A percentile compares a stretch with the other conserved stretches of the same genome.
phyloP scores from a whole-genome alignment of 345 rosid species.

The Hirschfeldia incana region DNA sequence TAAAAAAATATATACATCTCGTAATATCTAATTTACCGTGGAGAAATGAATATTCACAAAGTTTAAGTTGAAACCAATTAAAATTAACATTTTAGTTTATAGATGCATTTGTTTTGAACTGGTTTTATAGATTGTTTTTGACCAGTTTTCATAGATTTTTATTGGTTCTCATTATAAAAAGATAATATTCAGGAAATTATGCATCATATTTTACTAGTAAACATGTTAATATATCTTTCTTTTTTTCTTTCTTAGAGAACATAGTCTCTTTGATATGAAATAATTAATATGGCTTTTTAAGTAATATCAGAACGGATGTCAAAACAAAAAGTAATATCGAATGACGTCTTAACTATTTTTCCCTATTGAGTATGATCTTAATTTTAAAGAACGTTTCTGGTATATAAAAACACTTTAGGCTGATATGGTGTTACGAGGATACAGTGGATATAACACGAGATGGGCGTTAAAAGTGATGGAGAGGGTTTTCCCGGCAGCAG shows the following conservation, averaged over 20 bases:
- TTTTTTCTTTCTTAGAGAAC: not conserved
- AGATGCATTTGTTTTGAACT: not conserved
- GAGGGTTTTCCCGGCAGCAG: conserved; percentile 55
- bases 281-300: not conserved
- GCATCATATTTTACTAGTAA: not conserved
- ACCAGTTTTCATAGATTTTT: not conserved
- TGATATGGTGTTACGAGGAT: conserved; percentile 72
- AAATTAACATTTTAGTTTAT: not conserved
- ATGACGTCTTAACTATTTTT: not conserved
- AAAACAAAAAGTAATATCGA: not conserved
- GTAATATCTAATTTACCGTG: not conserved
- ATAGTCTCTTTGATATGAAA: not conserved
- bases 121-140: not conserved
- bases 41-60: not conserved
- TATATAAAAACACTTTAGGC: conserved; percentile 38
- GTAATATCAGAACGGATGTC: not conserved
- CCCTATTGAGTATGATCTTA: not conserved
- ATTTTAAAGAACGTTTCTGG: not conserved
- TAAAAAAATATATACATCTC: not conserved
- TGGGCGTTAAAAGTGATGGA: conserved; percentile 74
- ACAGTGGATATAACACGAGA: conserved; percentile 80
- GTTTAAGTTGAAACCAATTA: not conserved
- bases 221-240: not conserved
- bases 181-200: not conserved
- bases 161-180: not conserved